Percentiles rank a stretch among this genome's conserved stretches.
Evolutionary conservation across 345 rosid genomes (phyloP).

Genomic region (Barbarea vulgaris): DNA sequence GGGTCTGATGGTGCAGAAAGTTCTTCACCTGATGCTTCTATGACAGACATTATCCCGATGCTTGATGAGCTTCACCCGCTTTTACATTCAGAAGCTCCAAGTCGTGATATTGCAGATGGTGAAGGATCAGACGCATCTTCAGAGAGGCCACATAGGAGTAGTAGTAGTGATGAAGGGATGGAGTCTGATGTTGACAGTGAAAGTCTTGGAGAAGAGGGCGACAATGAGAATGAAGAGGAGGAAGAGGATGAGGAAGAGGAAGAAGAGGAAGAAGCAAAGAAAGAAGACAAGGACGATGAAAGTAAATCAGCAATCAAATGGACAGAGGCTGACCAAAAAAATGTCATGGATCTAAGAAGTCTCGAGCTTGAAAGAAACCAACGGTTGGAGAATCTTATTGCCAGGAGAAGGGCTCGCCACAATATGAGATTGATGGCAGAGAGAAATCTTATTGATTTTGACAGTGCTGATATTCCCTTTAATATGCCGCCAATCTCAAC

Average conservation of each 20-base stretch:
- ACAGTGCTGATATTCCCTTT: conserved; percentile 61
- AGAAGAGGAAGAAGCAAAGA: conserved; percentile 48
- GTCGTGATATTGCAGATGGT: conserved; percentile 49
- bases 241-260: conserved; percentile 50
- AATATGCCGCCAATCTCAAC: conserved; percentile 70
- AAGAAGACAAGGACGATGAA: conserved; percentile 63
- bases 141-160: conserved; percentile 42
- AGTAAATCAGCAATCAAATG: conserved; percentile 82
- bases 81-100: conserved; percentile 53
- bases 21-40: conserved; percentile 93
- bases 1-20: conserved; percentile 86
- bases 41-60: conserved; percentile 86
- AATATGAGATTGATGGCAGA: conserved; percentile 60
- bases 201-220: conserved; percentile 54
- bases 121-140: conserved; percentile 49
- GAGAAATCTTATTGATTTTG: conserved; percentile 85
- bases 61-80: conserved; percentile 93
- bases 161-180: conserved; percentile 53
- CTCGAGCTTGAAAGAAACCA: conserved; percentile 91
- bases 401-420: conserved; percentile 83
- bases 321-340: conserved; percentile 92
- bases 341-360: conserved; percentile 89
- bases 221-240: conserved; percentile 47
- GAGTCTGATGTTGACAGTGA: conserved; percentile 64
- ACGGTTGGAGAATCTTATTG: conserved; percentile 89